Percentiles rank a stretch among this genome's conserved stretches.
phyloP scores from a whole-genome alignment of 2,329 filamentous ascomycete genomes.

The Diaporthe aspalathi region DNA sequence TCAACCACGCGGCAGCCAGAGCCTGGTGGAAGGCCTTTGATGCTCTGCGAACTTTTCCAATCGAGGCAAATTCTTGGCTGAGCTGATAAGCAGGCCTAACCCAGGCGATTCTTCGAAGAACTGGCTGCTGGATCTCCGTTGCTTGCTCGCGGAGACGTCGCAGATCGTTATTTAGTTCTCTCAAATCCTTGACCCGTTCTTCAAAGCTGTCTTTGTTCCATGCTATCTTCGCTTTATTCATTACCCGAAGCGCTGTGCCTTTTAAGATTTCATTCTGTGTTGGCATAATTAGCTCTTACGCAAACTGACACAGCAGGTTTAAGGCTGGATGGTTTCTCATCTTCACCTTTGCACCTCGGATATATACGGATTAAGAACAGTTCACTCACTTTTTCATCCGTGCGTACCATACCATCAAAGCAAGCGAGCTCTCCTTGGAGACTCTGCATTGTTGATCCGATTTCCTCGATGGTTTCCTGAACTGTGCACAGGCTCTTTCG shows the following conservation, averaged over 20 bases:
- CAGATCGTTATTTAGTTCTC: constrained; percentile 16
- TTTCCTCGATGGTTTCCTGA: constrained; percentile 3
- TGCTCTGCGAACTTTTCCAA: constrained; percentile 12
- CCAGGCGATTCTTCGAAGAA: too few relatives aligned
- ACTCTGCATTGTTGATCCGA: background rate
- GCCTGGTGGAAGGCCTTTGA: constrained; percentile 34
- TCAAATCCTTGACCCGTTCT: constrained; percentile 1
- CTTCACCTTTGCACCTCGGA: constrained; percentile 1
- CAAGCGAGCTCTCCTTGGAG: background rate
- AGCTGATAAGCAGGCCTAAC: background rate
- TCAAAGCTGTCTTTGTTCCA: constrained; percentile 21
- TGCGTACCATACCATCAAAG: constrained; percentile 9
- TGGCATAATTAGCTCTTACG: too few relatives aligned
- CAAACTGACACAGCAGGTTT: too few relatives aligned
- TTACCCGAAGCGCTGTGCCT: constrained; percentile 14
- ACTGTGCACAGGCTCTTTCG: background rate
- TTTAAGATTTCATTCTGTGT: constrained; percentile 28
- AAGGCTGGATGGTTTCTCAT: too few relatives aligned
- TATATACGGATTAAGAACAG: too few relatives aligned
- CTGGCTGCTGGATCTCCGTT: background rate
- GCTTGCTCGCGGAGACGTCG: constrained; percentile 12
- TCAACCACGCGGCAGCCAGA: constrained; percentile 17
- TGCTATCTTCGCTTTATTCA: background rate
- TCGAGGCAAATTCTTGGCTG: constrained; percentile 18
- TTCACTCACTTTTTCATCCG: too few relatives aligned